Percentiles rank a stretch among this genome's conserved stretches.
Evolutionary conservation across 305 asterid species (phyloP).

Genomic region (Fraxinus platypoda): DNA sequence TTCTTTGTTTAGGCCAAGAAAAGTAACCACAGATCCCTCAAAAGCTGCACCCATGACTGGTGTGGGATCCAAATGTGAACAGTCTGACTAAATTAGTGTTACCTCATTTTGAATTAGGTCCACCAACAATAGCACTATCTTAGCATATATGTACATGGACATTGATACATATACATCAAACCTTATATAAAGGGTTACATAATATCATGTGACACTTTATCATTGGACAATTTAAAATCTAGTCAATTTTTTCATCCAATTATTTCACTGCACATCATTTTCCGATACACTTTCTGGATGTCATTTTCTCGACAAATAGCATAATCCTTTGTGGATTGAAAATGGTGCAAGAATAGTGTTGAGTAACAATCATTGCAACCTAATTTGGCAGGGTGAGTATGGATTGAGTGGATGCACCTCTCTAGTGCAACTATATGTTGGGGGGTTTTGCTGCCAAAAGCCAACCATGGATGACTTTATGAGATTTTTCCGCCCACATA

Average conservation of each 20-base stretch:
- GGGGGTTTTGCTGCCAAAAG: slow-evolving; percentile 3
- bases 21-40: slow-evolving; percentile 53
- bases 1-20: slow-evolving; percentile 23
- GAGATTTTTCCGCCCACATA: slow-evolving; percentile 44
- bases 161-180: too few species aligned
- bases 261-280: too few species aligned
- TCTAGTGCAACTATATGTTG: slow-evolving; percentile 7
- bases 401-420: slow-evolving; percentile 44
- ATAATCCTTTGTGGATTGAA: not conserved
- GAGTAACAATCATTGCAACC: slow-evolving; percentile 49
- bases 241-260: too few species aligned
- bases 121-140: slow-evolving; percentile 65
- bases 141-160: slow-evolving; percentile 23
- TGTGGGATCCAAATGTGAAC: slow-evolving; percentile 55
- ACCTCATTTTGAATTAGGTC: slow-evolving; percentile 33
- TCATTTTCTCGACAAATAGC: too few species aligned
- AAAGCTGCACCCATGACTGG: slow-evolving; percentile 73
- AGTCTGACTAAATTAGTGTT: slow-evolving; percentile 35
- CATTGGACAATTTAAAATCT: too few species aligned
- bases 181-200: too few species aligned
- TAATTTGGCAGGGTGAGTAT: slow-evolving; percentile 31
- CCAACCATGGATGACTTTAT: slow-evolving; percentile 73
- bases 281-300: too few species aligned
- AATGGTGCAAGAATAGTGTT: slow-evolving; percentile 28
- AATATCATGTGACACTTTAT: too few species aligned